Conservation (phyloP, 352 stramenopile genomes). For the Phytophthora uliginosa region DNA sequence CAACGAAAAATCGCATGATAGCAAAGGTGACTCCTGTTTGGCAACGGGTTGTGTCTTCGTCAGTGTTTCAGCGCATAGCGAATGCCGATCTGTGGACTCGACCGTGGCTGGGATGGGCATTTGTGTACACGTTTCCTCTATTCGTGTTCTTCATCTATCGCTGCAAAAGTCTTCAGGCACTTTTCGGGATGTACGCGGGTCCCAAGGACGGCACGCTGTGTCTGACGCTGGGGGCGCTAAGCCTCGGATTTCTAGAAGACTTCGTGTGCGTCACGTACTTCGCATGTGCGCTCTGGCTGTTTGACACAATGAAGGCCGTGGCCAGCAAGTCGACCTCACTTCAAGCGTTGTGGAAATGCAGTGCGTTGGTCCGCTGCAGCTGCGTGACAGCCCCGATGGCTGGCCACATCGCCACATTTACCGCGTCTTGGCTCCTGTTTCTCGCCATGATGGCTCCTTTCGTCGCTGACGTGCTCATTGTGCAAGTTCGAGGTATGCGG, state of each 20-base stretch:
- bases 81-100: slow-evolving; percentile 1
- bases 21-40: neutral
- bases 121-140: slow-evolving; percentile 25
- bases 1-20: neutral
- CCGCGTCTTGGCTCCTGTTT: slow-evolving; percentile 32
- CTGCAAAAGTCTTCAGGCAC: neutral
- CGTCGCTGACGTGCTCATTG: slow-evolving; percentile 39
- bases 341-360: slow-evolving; percentile 1
- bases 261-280: slow-evolving; percentile 34
- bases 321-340: neutral
- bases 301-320: neutral
- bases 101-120: slow-evolving; percentile 42
- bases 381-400: neutral
- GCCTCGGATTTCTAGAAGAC: slow-evolving; percentile 48
- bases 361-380: neutral
- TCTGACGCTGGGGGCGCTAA: slow-evolving; percentile 15
- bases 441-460: slow-evolving; percentile 33
- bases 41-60: neutral
- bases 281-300: slow-evolving; percentile 7
- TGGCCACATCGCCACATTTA: slow-evolving; percentile 37
- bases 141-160: slow-evolving; percentile 5
- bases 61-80: neutral
- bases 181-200: slow-evolving; percentile 33
- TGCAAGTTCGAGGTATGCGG: slow-evolving; percentile 38
- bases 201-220: slow-evolving; percentile 14